Evolutionary conservation across 441 rosid species (phyloP).

Genomic region (Rhodomyrtus psidioides): DNA sequence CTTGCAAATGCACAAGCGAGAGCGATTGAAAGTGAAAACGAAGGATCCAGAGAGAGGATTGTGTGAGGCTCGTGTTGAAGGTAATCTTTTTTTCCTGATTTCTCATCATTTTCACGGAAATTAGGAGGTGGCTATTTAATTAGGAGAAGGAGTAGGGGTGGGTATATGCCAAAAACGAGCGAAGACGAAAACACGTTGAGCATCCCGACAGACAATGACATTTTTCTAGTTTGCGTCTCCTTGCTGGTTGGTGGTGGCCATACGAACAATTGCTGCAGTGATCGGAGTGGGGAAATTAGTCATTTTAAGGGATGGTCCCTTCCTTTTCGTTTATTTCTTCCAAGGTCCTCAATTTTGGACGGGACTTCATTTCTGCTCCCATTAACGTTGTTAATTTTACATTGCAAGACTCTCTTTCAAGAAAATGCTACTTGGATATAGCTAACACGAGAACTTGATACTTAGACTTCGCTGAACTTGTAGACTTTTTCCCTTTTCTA

Average conservation of each 20-base stretch:
- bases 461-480: no score
- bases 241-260: not conserved
- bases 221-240: not conserved
- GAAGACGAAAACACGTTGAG: not conserved
- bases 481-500: no score
- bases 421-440: not conserved
- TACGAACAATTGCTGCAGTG: not conserved
- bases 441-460: not conserved
- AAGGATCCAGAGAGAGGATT: not conserved
- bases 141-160: not conserved
- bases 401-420: rapidly evolving
- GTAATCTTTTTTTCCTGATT: not conserved
- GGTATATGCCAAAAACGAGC: not conserved
- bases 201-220: not conserved
- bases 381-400: not conserved
- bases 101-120: not conserved
- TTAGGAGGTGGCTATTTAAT: not conserved
- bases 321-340: not conserved
- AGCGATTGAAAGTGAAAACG: not conserved
- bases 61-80: not conserved
- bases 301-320: not conserved
- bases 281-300: not conserved
- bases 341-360: not conserved
- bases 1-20: not conserved
- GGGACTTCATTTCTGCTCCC: not conserved